These are phyloP conservation scores for Aspergillus saccharolyticus DNA, from an alignment of 495 filamentous ascomycete species.

Conservation along the genomic window DNA sequence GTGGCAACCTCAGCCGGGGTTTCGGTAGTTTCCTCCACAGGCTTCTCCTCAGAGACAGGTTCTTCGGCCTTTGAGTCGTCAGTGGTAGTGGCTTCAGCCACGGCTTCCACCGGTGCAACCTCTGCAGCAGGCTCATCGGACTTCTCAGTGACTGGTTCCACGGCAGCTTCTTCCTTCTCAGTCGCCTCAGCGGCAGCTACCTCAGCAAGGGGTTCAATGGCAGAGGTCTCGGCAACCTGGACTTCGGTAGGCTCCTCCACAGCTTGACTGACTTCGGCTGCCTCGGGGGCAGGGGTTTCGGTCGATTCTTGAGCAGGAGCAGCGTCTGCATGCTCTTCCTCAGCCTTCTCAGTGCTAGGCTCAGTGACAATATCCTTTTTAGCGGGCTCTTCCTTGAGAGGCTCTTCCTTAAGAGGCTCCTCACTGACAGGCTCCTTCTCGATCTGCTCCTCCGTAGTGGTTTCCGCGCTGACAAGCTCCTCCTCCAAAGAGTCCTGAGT, in stretches of 20 bases:
- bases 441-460: conserved; percentile 1
- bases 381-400: conserved; percentile 4
- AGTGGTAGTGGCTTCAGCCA: not conserved
- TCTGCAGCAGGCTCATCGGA: not conserved
- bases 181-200: not conserved
- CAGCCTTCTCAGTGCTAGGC: not conserved
- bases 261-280: not conserved
- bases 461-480: conserved; percentile 2
- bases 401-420: not conserved
- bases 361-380: conserved; percentile 2
- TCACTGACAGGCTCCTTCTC: conserved; percentile 5
- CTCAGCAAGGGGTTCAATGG: not conserved
- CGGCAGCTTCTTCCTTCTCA: conserved; percentile 3
- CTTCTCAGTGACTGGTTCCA: not conserved
- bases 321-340: not conserved
- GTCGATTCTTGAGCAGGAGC: not conserved
- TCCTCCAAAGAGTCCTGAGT: conserved; percentile 4
- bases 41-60: not conserved
- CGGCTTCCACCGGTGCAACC: not conserved
- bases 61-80: conserved; percentile 5
- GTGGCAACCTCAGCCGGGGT: not conserved
- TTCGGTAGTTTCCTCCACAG: conserved; percentile 3
- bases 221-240: not conserved
- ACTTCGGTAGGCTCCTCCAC: conserved; percentile 6
- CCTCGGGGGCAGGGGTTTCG: not conserved